These are phyloP conservation scores for Nakaseomyces bracarensis DNA, from an alignment of 1,139 yeast genomes.

Conservation along the genomic window DNA sequence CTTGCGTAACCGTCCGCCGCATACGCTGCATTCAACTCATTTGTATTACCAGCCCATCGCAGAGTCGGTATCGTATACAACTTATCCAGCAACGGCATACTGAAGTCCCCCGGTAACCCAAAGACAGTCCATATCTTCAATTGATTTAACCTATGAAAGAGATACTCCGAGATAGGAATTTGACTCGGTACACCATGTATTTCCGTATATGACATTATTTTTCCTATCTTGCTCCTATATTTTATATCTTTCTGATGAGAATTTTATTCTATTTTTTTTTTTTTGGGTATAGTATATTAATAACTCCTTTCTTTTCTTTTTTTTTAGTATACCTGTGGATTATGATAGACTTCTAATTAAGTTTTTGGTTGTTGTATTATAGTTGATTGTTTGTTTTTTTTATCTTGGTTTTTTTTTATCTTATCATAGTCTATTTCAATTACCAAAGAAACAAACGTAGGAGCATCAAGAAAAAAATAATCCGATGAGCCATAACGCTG, in stretches of 20 bases:
- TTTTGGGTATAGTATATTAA: too few relatives aligned
- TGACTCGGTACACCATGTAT: conserved; percentile 15
- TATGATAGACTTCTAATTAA: too few relatives aligned
- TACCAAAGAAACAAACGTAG: too few relatives aligned
- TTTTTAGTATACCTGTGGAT: too few relatives aligned
- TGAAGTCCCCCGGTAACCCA: conserved; percentile 63
- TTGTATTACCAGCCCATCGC: conserved; percentile 59
- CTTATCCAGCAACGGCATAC: conserved; percentile 48
- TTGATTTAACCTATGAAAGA: conserved; percentile 50
- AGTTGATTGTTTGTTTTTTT: too few relatives aligned
- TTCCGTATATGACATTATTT: conserved; percentile 9
- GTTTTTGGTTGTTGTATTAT: too few relatives aligned
- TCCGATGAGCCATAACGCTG: too few relatives aligned
- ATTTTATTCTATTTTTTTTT: neutral
- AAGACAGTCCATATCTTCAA: conserved; percentile 47
- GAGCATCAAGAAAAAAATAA: too few relatives aligned
- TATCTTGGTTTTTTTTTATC: too few relatives aligned
- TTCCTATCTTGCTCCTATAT: too few relatives aligned
- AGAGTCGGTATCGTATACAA: conserved; percentile 44
- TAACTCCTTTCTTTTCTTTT: too few relatives aligned
- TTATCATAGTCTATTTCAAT: too few relatives aligned
- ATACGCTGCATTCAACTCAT: conserved; percentile 52
- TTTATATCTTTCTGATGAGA: neutral
- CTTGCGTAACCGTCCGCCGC: conserved; percentile 53
- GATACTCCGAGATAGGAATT: conserved; percentile 44